A percentile compares a stretch with the other conserved stretches of the same genome.
Evolutionary conservation across 805 yeast genomes (phyloP).

Genomic region (Kuraishia piskuri): DNA sequence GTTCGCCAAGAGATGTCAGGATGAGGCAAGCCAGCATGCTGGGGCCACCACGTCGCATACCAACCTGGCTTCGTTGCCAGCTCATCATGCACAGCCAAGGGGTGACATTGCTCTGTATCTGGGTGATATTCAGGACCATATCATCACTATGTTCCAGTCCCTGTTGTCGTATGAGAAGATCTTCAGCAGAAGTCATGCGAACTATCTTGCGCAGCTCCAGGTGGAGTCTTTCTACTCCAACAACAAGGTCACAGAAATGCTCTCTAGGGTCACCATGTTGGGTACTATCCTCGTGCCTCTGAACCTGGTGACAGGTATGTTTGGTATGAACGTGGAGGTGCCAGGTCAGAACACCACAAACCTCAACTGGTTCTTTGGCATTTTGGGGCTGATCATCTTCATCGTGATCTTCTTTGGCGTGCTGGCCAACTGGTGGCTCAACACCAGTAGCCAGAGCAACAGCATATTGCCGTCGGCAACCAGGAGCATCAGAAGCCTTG

Average conservation of each 20-base stretch:
- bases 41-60: constrained; percentile 8
- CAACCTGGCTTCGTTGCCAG: constrained; percentile 6
- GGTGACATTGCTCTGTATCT: constrained; percentile 87
- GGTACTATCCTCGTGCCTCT: constrained; percentile 90
- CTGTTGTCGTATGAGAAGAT: constrained; percentile 87
- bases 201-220: constrained; percentile 88
- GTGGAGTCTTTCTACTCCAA: constrained; percentile 86
- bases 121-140: constrained; percentile 96
- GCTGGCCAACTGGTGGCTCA: constrained; percentile 17
- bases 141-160: constrained; percentile 91
- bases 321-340: constrained; percentile 90
- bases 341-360: constrained; percentile 54
- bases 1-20: constrained; percentile 94
- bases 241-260: constrained; percentile 75
- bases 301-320: constrained; percentile 83
- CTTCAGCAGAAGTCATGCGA: constrained; percentile 84
- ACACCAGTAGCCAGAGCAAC: background rate
- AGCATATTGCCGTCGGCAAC: background rate
- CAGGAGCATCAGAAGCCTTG: background rate
- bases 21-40: constrained; percentile 30
- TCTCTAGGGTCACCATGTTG: constrained; percentile 80
- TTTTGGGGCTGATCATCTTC: constrained; percentile 20
- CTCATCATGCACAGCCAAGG: constrained; percentile 51
- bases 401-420: constrained; percentile 14
- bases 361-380: constrained; percentile 46